These are phyloP conservation scores for Petunia hybrid DNA, from an alignment of 305 asterid genomes.

Conservation along the genomic window DNA sequence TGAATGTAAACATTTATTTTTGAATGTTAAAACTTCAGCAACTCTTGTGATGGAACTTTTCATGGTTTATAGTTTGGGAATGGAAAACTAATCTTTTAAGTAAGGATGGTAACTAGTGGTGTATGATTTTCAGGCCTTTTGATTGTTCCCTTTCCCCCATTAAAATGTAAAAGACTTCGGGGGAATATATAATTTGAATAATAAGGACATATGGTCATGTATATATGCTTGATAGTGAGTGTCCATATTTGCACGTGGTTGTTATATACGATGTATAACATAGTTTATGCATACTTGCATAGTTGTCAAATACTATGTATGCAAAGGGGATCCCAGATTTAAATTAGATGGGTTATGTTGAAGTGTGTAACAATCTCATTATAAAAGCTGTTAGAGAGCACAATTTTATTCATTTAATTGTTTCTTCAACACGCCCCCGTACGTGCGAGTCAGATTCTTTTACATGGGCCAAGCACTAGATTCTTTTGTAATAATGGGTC, in stretches of 20 bases:
- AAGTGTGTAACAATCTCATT: no score
- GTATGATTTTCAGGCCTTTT: background rate
- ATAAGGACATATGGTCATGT: background rate
- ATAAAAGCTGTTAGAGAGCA: no score
- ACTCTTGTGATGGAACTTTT: constrained; percentile 1
- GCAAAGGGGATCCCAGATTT: no score
- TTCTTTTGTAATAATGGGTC: no score
- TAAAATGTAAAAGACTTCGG: constrained; percentile 1
- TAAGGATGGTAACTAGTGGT: background rate
- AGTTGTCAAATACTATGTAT: background rate
- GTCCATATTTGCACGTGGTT: background rate
- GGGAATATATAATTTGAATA: constrained; percentile 12
- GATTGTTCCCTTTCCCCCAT: constrained; percentile 14
- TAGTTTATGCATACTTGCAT: constrained; percentile 18
- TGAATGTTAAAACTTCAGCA: background rate
- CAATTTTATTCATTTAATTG: no score
- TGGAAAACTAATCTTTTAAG: constrained; percentile 10
- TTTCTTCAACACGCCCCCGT: no score
- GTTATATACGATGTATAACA: background rate
- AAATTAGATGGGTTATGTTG: no score
- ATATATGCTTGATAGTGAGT: background rate
- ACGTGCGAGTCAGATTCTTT: no score
- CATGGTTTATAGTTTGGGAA: constrained; percentile 17
- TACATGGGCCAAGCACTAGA: no score
- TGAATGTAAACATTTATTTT: background rate